phyloP scores from a whole-genome alignment of 2,329 filamentous ascomycete species.

The Aspergillus neotritici region DNA sequence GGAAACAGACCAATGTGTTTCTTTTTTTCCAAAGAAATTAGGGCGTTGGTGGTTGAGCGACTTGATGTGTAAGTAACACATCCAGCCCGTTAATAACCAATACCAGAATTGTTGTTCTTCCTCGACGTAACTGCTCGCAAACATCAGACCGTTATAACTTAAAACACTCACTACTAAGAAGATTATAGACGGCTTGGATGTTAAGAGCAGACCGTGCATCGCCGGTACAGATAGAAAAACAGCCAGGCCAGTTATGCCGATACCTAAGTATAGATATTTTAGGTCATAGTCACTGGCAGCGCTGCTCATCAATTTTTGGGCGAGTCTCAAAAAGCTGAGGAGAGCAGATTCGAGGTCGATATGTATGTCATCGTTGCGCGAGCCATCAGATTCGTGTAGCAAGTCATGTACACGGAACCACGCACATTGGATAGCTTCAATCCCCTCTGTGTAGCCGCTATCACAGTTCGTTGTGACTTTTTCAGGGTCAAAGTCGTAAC shows the following conservation, averaged over 20 bases:
- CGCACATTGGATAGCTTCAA: conserved; percentile 61
- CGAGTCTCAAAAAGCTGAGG: conserved; percentile 59
- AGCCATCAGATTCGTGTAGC: conserved; percentile 8
- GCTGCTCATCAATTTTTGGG: conserved; percentile 76
- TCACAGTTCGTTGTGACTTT: conserved; percentile 18
- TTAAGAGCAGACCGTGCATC: conserved; percentile 25
- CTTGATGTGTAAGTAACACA: conserved; percentile 44
- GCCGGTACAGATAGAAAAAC: conserved; percentile 34
- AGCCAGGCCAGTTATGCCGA: conserved; percentile 38
- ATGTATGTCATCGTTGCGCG: conserved; percentile 3
- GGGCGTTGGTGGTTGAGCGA: conserved; percentile 13
- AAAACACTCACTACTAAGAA: conserved; percentile 50
- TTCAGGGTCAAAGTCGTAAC: conserved; percentile 44
- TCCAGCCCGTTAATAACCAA: conserved; percentile 59
- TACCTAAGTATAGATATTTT: conserved; percentile 37
- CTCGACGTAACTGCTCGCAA: conserved; percentile 94
- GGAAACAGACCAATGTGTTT: not conserved
- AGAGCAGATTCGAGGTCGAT: conserved; percentile 22
- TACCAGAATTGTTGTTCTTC: conserved; percentile 99
- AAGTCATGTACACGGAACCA: conserved; percentile 50
- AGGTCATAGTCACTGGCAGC: conserved; percentile 92
- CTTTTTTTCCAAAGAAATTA: not conserved
- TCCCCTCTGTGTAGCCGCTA: conserved; percentile 20
- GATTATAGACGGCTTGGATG: conserved; percentile 22
- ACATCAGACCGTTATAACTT: conserved; percentile 83